Evolutionary conservation across 768 basidiomycete genomes (phyloP).

Genomic region (Phaffia australis): DNA sequence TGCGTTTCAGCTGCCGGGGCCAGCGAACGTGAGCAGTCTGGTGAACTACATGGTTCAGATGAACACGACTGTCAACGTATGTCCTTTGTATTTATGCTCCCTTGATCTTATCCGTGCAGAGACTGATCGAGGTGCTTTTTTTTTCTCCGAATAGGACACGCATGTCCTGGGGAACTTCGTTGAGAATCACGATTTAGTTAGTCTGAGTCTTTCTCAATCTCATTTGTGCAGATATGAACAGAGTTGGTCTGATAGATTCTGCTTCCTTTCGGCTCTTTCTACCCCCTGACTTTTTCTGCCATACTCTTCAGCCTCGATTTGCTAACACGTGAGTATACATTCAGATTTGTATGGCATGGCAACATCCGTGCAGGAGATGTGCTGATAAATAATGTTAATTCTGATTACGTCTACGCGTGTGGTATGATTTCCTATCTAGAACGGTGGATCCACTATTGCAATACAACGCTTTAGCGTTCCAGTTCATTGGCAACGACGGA

Average conservation of each 20-base stretch:
- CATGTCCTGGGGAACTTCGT: slow-evolving; percentile 59
- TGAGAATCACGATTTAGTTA: slow-evolving; percentile 70
- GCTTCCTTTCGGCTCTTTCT: no score
- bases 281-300: no score
- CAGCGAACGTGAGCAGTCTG: slow-evolving; percentile 52
- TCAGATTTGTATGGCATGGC: no score
- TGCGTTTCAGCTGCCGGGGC: slow-evolving; percentile 64
- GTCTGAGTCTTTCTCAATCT: no score
- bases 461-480: slow-evolving; percentile 64
- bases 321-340: no score
- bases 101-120: neutral
- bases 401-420: no score
- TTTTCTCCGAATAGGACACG: slow-evolving; percentile 33
- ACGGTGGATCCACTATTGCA: slow-evolving; percentile 63
- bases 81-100: neutral
- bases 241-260: no score
- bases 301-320: slow-evolving; percentile 67
- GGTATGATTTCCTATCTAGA: no score
- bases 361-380: no score
- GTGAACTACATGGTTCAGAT: slow-evolving; percentile 33
- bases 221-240: no score
- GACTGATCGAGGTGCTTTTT: neutral
- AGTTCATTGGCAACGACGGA: slow-evolving; percentile 69
- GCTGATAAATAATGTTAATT: no score
- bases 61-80: slow-evolving; percentile 14